Conservation (phyloP, 2,329 filamentous ascomycete genomes). For the Ploettnerulaceae sp. region DNA sequence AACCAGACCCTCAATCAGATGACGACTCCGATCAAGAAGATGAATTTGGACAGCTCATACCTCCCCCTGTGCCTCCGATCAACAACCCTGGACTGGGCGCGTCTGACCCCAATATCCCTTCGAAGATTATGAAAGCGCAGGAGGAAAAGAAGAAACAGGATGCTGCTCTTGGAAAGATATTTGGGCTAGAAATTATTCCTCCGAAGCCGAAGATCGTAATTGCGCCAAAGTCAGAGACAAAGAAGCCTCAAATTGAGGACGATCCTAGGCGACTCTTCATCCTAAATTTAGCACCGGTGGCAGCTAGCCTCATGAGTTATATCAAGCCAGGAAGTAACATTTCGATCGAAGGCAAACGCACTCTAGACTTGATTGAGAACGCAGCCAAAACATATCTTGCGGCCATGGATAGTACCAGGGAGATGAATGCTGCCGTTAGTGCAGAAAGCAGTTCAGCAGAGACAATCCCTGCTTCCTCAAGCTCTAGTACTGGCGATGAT, state of each 20-base stretch:
- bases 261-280: conserved; percentile 37
- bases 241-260: conserved; percentile 19
- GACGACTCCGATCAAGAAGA: conserved; percentile 52
- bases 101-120: conserved; percentile 38
- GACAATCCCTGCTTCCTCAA: conserved; percentile 21
- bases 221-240: background rate
- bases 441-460: conserved; percentile 19
- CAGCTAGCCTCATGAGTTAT: conserved; percentile 39
- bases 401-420: background rate
- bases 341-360: conserved; percentile 40
- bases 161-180: conserved; percentile 46
- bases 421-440: conserved; percentile 8
- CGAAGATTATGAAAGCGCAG: conserved; percentile 44
- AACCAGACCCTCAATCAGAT: conserved; percentile 37
- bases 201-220: conserved; percentile 6
- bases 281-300: conserved; percentile 37
- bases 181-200: conserved; percentile 42
- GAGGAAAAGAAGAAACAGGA: conserved; percentile 54
- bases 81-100: conserved; percentile 14
- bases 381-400: conserved; percentile 48
- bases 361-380: conserved; percentile 46
- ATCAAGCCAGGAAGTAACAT: conserved; percentile 35
- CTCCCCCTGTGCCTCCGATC: conserved; percentile 29
- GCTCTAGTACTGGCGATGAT: conserved; percentile 11
- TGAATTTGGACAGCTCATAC: conserved; percentile 44